These are phyloP conservation scores for Blastocystis sp. DNA, from an alignment of 352 stramenopile genomes.

Conservation along the genomic window DNA sequence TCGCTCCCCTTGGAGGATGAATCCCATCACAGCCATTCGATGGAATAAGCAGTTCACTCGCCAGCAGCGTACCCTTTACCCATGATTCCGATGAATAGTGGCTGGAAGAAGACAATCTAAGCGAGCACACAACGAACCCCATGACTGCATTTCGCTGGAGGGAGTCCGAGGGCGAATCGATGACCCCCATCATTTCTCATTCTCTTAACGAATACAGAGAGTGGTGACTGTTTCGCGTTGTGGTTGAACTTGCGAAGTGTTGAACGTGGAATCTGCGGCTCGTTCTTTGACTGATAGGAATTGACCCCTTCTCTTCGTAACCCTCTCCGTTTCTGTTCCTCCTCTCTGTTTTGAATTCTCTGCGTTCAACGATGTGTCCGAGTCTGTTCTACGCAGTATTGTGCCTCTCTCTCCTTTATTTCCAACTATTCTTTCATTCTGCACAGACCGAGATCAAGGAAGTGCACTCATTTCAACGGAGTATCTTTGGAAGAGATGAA, in stretches of 20 bases:
- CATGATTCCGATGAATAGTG: constrained; percentile 14
- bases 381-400: not conserved
- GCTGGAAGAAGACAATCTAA: constrained; percentile 56
- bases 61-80: constrained; percentile 73
- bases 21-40: too few species aligned
- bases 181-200: not conserved
- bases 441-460: too few species aligned
- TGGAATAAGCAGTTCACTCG: not conserved
- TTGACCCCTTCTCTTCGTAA: not conserved
- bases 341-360: too few species aligned
- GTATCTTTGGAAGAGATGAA: too few species aligned
- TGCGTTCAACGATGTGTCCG: not conserved
- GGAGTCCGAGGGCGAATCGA: not conserved
- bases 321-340: not conserved
- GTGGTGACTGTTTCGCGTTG: too few species aligned
- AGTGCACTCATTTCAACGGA: too few species aligned
- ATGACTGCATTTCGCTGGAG: not conserved
- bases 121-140: not conserved
- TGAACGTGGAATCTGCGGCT: too few species aligned
- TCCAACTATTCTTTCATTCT: not conserved
- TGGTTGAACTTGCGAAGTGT: too few species aligned
- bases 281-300: too few species aligned
- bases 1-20: too few species aligned
- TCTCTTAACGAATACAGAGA: too few species aligned
- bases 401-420: not conserved